Evolutionary conservation across 495 filamentous ascomycete species (phyloP), one percentile per base, ranked within the genome.

Genomic region (Xylaria sp.): DNA sequence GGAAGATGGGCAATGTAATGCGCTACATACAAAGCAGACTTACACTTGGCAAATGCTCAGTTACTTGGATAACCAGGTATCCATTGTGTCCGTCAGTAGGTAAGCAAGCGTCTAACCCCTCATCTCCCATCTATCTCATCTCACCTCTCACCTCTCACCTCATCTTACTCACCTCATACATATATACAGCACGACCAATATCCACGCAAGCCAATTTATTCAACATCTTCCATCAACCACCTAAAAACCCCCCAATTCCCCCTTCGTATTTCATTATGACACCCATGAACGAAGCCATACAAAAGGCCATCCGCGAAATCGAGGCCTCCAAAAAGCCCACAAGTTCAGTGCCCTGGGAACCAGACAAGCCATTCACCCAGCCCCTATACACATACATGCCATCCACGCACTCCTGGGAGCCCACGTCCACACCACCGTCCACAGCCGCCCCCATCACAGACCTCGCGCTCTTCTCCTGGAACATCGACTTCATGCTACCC

Each of bases 401-500:
- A 40, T 11, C 70, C 12, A 62, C 61, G 24, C 55, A 73, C 8
- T 44, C 61, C 3, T 77, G 75, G 73, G 26, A 44, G 33, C 61
- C 66, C 5, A 31, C 40, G 2, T 21, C 72, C 37, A 19, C 53
- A 4, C 2, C 19, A 21, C 43, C 43, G 35, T 40, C 29, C 9
- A 26, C 17, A 5, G 7, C 21, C 46, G 11, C 0, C 26, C 40
- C 1, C 17, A 68, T 77, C 17, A 50, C 12, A 0, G 74, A 73
- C 3, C 68, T 78, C 2, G 59, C 69, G 26, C 41, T 76, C 21
- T 75, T 63, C 21, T 80, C 77, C 70, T 88, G 85, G 85, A 88
- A 88, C 74, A 85, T 88, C 69, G 86, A 89, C 65, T 82, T 86
- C 73, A 81, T 82, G 75, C 73, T 78, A n/a, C 6, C 80, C 78